A percentile compares a stretch with the other conserved stretches of the same genome.
Evolutionary conservation across 352 stramenopile species (phyloP).

Genomic region (Pythium insidiosum): DNA sequence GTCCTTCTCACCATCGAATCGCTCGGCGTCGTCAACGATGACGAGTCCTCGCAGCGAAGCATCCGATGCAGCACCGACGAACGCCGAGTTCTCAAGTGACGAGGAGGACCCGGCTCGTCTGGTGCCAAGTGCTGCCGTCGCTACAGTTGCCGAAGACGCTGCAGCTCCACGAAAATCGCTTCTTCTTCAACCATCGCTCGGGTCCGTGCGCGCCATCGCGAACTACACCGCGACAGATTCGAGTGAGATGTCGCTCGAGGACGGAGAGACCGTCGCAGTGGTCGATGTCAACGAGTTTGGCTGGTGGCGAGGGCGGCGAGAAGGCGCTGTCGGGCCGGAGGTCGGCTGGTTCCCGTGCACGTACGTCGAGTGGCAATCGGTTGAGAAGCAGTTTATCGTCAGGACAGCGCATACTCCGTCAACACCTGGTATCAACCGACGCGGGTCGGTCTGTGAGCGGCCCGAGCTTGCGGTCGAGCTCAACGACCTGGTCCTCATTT

Average conservation of each 20-base stretch:
- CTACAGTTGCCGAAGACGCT: not conserved
- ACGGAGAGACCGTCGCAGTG: slow-evolving; percentile 22
- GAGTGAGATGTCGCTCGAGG: slow-evolving; percentile 21
- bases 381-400: not conserved
- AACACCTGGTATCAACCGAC: too few relatives aligned
- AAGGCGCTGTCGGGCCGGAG: not conserved
- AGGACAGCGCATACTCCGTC: too few relatives aligned
- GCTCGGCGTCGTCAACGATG: too few relatives aligned
- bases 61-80: too few relatives aligned
- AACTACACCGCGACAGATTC: slow-evolving; percentile 20
- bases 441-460: too few relatives aligned
- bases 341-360: slow-evolving; percentile 43
- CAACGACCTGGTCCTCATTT: slow-evolving; percentile 11
- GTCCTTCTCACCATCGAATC: too few relatives aligned
- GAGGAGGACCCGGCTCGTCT: too few relatives aligned
- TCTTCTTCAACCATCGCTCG: too few relatives aligned
- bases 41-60: too few relatives aligned
- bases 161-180: not conserved
- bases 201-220: slow-evolving; percentile 22
- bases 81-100: slow-evolving; percentile 12
- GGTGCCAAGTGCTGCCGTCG: too few relatives aligned
- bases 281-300: slow-evolving; percentile 28
- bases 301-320: slow-evolving; percentile 27
- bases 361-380: slow-evolving; percentile 29
- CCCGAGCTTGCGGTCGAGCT: not conserved